Evolutionary conservation across 305 asterid genomes (phyloP).

Genomic region (Solanum hybrid): DNA sequence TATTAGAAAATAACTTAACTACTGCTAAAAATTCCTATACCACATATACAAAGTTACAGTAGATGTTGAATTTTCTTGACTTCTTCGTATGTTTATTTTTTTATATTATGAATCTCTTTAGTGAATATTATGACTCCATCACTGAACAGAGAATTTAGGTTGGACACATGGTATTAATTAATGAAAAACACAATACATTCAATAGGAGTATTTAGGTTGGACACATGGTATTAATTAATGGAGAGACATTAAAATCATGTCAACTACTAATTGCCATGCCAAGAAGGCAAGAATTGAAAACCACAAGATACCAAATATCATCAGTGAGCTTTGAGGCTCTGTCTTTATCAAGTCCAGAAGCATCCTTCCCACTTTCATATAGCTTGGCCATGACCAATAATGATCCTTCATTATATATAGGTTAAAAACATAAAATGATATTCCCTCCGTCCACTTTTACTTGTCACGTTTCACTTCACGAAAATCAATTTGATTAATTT

Average conservation of each 20-base stretch:
- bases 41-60: no score
- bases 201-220: neutral
- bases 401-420: neutral
- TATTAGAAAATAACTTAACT: no score
- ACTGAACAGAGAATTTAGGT: neutral
- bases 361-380: neutral
- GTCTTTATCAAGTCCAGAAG: neutral
- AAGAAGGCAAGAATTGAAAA: neutral
- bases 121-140: no score
- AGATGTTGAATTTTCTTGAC: no score
- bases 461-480: neutral
- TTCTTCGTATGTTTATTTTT: no score
- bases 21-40: no score
- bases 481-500: no score
- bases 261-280: neutral
- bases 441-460: neutral
- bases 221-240: constrained; percentile 3
- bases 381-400: neutral
- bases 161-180: neutral
- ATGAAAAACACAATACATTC: neutral
- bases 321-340: neutral
- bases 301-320: neutral
- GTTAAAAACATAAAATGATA: neutral
- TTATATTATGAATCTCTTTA: no score
- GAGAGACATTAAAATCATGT: neutral